Conservation (phyloP, 352 stramenopile species). For the Phytophthora hybrid region DNA sequence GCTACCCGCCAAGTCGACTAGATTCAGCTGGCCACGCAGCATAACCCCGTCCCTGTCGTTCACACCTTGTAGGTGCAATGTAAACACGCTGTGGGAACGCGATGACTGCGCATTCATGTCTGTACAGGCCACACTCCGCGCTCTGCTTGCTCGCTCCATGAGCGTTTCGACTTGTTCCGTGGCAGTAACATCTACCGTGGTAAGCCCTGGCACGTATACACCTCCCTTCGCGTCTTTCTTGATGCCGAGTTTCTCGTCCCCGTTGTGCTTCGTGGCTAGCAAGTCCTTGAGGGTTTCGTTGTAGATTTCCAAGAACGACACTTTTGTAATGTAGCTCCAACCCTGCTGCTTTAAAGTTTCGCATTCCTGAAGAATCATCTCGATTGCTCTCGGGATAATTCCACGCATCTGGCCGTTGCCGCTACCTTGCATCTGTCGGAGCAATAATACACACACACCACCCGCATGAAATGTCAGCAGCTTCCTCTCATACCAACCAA, state of each 20-base stretch:
- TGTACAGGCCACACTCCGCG: conserved; percentile 86
- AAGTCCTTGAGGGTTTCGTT: conserved; percentile 98
- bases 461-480: neutral
- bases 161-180: conserved; percentile 75
- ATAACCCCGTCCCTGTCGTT: conserved; percentile 84
- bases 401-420: conserved; percentile 95
- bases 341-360: conserved; percentile 69
- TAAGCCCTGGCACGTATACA: conserved; percentile 73
- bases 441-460: neutral
- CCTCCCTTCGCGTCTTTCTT: conserved; percentile 79
- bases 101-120: conserved; percentile 94
- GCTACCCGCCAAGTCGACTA: conserved; percentile 85
- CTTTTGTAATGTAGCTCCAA: conserved; percentile 96
- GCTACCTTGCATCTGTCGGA: conserved; percentile 95
- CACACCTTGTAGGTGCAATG: conserved; percentile 74
- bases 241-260: conserved; percentile 65
- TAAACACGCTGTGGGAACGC: conserved; percentile 85
- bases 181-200: conserved; percentile 56
- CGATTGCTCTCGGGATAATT: conserved; percentile 97
- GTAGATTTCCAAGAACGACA: conserved; percentile 99
- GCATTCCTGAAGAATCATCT: conserved; percentile 93
- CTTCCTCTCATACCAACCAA: neutral
- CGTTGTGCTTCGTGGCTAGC: conserved; percentile 79
- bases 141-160: conserved; percentile 79
- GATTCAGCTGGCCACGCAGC: conserved; percentile 75